phyloP scores from a whole-genome alignment of 129 eudicot species.

The Ambrosia trifida region DNA sequence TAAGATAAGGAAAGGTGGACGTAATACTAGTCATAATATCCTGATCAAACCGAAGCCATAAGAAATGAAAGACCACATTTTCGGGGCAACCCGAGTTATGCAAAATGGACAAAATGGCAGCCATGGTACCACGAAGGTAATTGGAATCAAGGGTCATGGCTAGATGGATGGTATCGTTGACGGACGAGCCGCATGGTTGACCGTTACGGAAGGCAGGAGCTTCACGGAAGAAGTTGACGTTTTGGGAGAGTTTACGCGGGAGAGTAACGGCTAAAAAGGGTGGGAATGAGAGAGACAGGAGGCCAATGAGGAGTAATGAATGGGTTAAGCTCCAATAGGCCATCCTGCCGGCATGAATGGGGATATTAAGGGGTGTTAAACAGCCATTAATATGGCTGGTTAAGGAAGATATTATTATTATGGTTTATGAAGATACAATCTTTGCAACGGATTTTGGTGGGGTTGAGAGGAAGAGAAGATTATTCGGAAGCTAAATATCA shows the following conservation, averaged over 20 bases:
- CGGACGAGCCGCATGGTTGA: conserved; percentile 37
- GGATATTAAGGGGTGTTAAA: conserved; percentile 21
- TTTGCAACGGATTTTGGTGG: conserved; percentile 27
- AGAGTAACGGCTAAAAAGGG: conserved; percentile 35
- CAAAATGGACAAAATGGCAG: conserved; percentile 47
- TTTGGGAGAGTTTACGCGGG: conserved; percentile 34
- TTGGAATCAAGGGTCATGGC: conserved; percentile 55
- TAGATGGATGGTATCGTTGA: conserved; percentile 41
- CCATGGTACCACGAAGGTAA: conserved; percentile 55
- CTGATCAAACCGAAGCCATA: conserved; percentile 41
- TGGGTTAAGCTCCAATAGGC: conserved; percentile 53
- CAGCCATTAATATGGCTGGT: conserved; percentile 57
- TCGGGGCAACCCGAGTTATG: conserved; percentile 56
- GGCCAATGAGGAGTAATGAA: conserved; percentile 55
- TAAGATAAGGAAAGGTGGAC: conserved; percentile 44
- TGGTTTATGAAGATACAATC: conserved; percentile 18
- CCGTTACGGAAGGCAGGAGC: conserved; percentile 58
- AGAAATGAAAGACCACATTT: conserved; percentile 46
- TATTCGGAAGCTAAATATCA: conserved; percentile 33
- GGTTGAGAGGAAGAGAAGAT: conserved; percentile 52
- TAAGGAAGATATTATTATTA: conserved; percentile 29
- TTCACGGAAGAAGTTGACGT: conserved; percentile 48
- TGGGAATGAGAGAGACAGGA: conserved; percentile 54
- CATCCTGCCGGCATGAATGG: conserved; percentile 54
- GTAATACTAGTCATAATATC: conserved; percentile 34